Conservation (phyloP, 2,329 filamentous ascomycete species). For the Paraconiothyrium sp. region DNA sequence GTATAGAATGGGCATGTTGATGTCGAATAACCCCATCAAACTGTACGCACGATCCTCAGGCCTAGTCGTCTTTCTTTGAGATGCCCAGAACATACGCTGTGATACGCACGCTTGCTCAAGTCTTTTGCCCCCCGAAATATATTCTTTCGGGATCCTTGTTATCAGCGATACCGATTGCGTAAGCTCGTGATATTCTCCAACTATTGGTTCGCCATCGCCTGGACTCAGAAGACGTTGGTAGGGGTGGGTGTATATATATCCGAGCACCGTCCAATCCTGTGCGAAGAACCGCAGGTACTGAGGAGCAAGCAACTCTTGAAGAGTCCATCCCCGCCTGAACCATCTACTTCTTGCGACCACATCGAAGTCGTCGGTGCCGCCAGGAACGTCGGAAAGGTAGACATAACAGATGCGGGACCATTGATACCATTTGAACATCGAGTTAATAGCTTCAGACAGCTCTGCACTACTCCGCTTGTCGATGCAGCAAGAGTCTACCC, state of each 20-base stretch:
- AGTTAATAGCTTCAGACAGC: slow-evolving; percentile 8
- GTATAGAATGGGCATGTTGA: slow-evolving; percentile 23
- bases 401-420: background rate
- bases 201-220: background rate
- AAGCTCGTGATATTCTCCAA: background rate
- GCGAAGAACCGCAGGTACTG: background rate
- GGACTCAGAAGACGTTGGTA: background rate
- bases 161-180: background rate
- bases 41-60: slow-evolving; percentile 29
- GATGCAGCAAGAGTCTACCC: slow-evolving; percentile 6
- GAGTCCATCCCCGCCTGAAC: slow-evolving; percentile 2
- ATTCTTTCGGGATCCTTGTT: background rate
- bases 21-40: slow-evolving; percentile 24
- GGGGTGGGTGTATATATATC: background rate
- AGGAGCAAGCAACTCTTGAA: slow-evolving; percentile 3
- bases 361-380: background rate
- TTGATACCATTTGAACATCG: slow-evolving; percentile 4
- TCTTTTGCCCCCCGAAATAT: background rate
- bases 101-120: slow-evolving; percentile 3
- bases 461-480: slow-evolving; percentile 6
- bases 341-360: background rate
- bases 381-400: slow-evolving; percentile 1
- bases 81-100: slow-evolving; percentile 28
- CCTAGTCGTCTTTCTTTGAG: slow-evolving; percentile 21
- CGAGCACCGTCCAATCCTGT: background rate